Conservation (phyloP, 2,329 filamentous ascomycete species). For the Tolypocladium pustulatum region DNA sequence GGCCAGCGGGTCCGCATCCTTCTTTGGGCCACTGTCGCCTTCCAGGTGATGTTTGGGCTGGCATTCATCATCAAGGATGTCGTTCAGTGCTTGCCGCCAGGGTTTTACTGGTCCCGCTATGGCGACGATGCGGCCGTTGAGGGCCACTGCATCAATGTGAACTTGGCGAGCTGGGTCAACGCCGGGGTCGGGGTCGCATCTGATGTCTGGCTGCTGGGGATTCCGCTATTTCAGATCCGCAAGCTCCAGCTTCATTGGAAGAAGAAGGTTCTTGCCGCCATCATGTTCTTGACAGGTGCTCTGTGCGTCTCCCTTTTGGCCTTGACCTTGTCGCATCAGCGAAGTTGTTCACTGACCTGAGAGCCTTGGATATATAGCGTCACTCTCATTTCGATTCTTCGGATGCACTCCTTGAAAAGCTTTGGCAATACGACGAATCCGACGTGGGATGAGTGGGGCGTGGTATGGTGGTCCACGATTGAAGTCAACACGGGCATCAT, state of each 20-base stretch:
- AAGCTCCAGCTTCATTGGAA: slow-evolving; percentile 3
- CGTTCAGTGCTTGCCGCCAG: neutral
- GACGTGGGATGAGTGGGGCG: neutral
- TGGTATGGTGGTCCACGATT: neutral
- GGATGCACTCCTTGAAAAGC: neutral
- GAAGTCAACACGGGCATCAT: neutral
- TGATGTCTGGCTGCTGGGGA: slow-evolving; percentile 1
- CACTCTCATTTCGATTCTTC: neutral
- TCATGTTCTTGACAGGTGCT: slow-evolving; percentile 2
- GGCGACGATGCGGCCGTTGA: neutral
- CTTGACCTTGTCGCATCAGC: neutral
- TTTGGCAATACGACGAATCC: neutral
- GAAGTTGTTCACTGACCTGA: neutral
- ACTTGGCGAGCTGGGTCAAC: neutral
- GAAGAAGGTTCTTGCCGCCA: slow-evolving; percentile 1
- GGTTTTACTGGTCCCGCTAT: neutral
- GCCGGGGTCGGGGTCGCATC: neutral
- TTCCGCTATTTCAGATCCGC: neutral
- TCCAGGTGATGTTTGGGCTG: neutral
- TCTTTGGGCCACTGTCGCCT: neutral
- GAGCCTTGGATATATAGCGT: neutral
- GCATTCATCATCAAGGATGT: neutral
- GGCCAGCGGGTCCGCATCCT: neutral
- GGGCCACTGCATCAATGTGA: neutral
- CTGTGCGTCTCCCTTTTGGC: neutral